phyloP scores from a whole-genome alignment of 495 filamentous ascomycete genomes.

The Penicillium nucicola region DNA sequence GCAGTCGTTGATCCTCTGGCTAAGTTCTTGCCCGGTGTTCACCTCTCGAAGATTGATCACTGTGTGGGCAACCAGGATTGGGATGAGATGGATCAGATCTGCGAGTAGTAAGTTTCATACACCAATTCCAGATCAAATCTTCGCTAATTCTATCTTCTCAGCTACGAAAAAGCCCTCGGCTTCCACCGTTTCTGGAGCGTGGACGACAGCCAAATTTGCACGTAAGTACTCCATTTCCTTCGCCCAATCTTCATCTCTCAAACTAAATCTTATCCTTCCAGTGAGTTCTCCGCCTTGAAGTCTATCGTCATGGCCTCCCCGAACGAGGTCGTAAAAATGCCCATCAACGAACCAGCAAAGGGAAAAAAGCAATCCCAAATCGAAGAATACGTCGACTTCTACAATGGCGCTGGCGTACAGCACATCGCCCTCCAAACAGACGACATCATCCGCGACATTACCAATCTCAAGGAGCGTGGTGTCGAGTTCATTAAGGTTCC shows the following conservation, averaged over 20 bases:
- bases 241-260: neutral
- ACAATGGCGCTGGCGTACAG: constrained; percentile 81
- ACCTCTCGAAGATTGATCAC: constrained; percentile 75
- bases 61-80: constrained; percentile 94
- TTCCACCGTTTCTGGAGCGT: constrained; percentile 96
- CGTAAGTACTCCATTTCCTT: constrained; percentile 32
- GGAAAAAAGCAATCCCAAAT: constrained; percentile 87
- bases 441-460: constrained; percentile 73
- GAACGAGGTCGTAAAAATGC: constrained; percentile 88
- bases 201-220: constrained; percentile 82
- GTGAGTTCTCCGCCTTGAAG: constrained; percentile 78
- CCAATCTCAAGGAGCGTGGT: constrained; percentile 70
- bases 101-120: constrained; percentile 60
- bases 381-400: constrained; percentile 88
- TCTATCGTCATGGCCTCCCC: constrained; percentile 83
- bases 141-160: constrained; percentile 18
- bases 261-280: constrained; percentile 9
- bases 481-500: constrained; percentile 90
- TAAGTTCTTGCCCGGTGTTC: constrained; percentile 54
- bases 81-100: constrained; percentile 79
- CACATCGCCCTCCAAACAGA: constrained; percentile 81
- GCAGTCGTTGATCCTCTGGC: constrained; percentile 46
- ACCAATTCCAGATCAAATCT: neutral
- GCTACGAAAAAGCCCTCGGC: constrained; percentile 81
- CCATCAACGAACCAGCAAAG: constrained; percentile 90